phyloP scores from a whole-genome alignment of 805 yeast species.

The Candida koratica region DNA sequence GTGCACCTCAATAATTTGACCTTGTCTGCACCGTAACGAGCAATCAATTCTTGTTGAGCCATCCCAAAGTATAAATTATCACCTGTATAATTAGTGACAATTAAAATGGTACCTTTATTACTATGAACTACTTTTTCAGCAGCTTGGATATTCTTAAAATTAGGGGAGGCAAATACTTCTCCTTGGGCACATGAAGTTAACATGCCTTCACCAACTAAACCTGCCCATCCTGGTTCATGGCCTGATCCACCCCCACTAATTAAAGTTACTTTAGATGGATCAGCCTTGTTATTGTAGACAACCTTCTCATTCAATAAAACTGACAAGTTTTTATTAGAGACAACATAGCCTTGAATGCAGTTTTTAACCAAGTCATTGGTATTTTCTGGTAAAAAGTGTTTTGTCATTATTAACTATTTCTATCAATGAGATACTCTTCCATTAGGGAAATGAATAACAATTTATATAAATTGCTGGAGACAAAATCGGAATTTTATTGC shows the following conservation, averaged over 20 bases:
- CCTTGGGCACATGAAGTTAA: conserved; percentile 39
- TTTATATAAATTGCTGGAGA: no score
- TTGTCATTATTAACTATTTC: conserved; percentile 20
- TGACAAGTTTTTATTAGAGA: conserved; percentile 35
- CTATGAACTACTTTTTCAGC: conserved; percentile 34
- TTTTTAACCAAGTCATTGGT: conserved; percentile 31
- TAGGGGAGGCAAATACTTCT: conserved; percentile 41
- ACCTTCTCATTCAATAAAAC: conserved; percentile 37
- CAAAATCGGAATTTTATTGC: conserved; percentile 5
- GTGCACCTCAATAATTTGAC: conserved; percentile 26
- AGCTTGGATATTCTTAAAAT: conserved; percentile 34
- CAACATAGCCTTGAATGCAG: conserved; percentile 36
- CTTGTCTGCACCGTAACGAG: conserved; percentile 27
- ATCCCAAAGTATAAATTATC: conserved; percentile 38
- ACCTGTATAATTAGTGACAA: conserved; percentile 38
- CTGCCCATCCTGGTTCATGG: conserved; percentile 42
- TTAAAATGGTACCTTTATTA: conserved; percentile 30
- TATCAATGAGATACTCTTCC: no score
- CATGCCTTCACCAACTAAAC: conserved; percentile 38
- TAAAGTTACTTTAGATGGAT: conserved; percentile 24
- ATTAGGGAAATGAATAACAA: no score
- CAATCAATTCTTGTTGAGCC: conserved; percentile 35
- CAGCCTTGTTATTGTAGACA: conserved; percentile 29
- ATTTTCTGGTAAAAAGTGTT: conserved; percentile 40
- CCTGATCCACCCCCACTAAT: conserved; percentile 44